phyloP scores from a whole-genome alignment of 2,329 filamentous ascomycete genomes.

The Penicillium expansum region DNA sequence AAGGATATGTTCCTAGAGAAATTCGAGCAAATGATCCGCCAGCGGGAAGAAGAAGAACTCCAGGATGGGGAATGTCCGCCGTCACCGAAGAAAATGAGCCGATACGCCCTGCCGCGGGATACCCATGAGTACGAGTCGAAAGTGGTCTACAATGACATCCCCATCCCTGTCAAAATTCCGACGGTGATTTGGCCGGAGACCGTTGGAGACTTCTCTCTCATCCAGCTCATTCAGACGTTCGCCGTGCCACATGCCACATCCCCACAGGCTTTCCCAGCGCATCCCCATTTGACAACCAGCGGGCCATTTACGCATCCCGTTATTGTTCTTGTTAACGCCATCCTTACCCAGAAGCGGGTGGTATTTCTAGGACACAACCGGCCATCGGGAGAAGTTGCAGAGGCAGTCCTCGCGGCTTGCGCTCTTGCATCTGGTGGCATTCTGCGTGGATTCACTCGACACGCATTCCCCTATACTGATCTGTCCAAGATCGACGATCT shows the following conservation, averaged over 20 bases:
- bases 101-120: constrained; percentile 79
- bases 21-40: constrained; percentile 90
- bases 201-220: constrained; percentile 93
- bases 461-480: constrained; percentile 97
- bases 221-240: constrained; percentile 96
- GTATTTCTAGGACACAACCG: constrained; percentile 95
- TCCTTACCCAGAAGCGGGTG: constrained; percentile 92
- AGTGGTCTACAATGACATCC: constrained; percentile 93
- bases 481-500: constrained; percentile 96
- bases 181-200: constrained; percentile 92
- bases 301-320: constrained; percentile 89
- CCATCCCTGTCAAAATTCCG: constrained; percentile 93
- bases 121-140: constrained; percentile 97
- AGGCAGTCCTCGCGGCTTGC: constrained; percentile 96
- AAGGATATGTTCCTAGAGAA: constrained; percentile 98
- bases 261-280: constrained; percentile 78
- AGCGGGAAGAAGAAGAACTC: constrained; percentile 61
- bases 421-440: constrained; percentile 88
- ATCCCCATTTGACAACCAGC: constrained; percentile 90
- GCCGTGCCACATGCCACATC: constrained; percentile 76
- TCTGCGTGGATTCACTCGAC: constrained; percentile 88
- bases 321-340: constrained; percentile 88
- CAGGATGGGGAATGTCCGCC: constrained; percentile 36
- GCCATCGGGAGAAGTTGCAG: constrained; percentile 91
- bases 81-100: constrained; percentile 57